Conservation (phyloP, 176 grass and related monocot species). For the Zoysia pacifica region DNA sequence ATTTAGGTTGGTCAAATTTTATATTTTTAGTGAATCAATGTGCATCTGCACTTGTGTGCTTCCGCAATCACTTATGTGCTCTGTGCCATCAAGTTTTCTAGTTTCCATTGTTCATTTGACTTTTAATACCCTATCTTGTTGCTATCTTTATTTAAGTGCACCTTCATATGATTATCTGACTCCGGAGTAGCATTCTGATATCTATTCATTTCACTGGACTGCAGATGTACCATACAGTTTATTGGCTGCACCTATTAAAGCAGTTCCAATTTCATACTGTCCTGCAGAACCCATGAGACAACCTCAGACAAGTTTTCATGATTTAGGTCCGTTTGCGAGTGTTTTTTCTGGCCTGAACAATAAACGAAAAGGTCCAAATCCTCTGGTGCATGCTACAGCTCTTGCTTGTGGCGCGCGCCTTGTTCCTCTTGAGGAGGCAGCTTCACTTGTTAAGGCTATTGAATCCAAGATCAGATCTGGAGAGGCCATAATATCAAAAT, state of each 20-base stretch:
- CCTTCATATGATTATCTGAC: conserved; percentile 3
- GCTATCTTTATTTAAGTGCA: conserved; percentile 7
- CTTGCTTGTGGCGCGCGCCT: conserved; percentile 81
- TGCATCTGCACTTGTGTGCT: neutral
- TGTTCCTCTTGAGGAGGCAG: conserved; percentile 60
- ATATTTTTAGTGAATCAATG: neutral
- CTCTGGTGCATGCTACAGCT: conserved; percentile 78
- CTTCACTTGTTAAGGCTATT: conserved; percentile 63
- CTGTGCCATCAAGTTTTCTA: neutral
- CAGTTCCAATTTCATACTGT: conserved; percentile 75
- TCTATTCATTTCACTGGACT: conserved; percentile 30
- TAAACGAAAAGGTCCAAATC: conserved; percentile 30
- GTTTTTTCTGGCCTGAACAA: conserved; percentile 34
- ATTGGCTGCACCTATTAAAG: conserved; percentile 60
- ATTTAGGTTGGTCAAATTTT: neutral
- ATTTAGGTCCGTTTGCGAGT: conserved; percentile 29
- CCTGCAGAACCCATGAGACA: conserved; percentile 48
- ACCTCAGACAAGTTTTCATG: conserved; percentile 28
- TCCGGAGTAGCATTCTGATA: conserved; percentile 12
- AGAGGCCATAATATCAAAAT: conserved; percentile 58
- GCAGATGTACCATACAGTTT: conserved; percentile 47
- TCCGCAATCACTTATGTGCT: neutral
- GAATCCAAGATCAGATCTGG: conserved; percentile 82
- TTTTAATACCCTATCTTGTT: neutral
- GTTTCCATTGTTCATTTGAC: neutral